phyloP scores from a whole-genome alignment of 495 filamentous ascomycete species.

The Penicillium angulare region DNA sequence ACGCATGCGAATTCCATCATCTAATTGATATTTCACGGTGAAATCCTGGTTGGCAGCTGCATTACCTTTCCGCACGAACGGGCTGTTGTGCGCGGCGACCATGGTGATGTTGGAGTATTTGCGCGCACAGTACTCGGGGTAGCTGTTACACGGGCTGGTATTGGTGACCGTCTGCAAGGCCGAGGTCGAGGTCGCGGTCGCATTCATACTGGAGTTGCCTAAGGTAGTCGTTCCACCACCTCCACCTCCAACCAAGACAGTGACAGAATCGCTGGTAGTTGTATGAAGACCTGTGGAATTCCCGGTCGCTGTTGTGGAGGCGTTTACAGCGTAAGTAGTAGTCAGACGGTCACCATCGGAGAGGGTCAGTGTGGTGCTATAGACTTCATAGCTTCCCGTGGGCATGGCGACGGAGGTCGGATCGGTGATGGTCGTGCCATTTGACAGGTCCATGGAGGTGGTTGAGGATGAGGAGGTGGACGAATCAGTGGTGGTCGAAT shows the following conservation, averaged over 20 bases:
- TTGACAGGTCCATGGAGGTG: slow-evolving; percentile 12
- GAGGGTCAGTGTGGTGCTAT: slow-evolving; percentile 39
- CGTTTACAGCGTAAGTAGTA: slow-evolving; percentile 18
- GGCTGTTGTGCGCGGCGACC: slow-evolving; percentile 84
- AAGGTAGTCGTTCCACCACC: slow-evolving; percentile 29
- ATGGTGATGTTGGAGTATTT: slow-evolving; percentile 88
- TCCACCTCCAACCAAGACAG: slow-evolving; percentile 37
- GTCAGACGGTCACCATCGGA: slow-evolving; percentile 20
- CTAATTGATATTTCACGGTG: slow-evolving; percentile 68
- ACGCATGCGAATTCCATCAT: slow-evolving; percentile 86
- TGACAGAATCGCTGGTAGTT: slow-evolving; percentile 35
- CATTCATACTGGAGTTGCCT: slow-evolving; percentile 47
- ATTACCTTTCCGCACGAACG: slow-evolving; percentile 68
- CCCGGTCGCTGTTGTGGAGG: slow-evolving; percentile 19
- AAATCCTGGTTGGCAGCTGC: slow-evolving; percentile 76
- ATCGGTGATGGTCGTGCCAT: slow-evolving; percentile 15
- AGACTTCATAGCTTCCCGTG: slow-evolving; percentile 39
- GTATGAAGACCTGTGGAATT: slow-evolving; percentile 35
- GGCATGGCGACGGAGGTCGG: slow-evolving; percentile 20
- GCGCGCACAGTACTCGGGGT: slow-evolving; percentile 77
- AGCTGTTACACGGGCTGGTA: slow-evolving; percentile 80
- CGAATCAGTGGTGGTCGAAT: slow-evolving; percentile 12
- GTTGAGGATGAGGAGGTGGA: slow-evolving; percentile 12
- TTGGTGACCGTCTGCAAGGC: slow-evolving; percentile 56
- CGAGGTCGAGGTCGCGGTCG: slow-evolving; percentile 33